Percentiles rank a stretch among this genome's conserved stretches.
These are phyloP conservation scores for Cercophora newfieldiana DNA, from an alignment of 495 filamentous ascomycete species.

Conservation along the genomic window DNA sequence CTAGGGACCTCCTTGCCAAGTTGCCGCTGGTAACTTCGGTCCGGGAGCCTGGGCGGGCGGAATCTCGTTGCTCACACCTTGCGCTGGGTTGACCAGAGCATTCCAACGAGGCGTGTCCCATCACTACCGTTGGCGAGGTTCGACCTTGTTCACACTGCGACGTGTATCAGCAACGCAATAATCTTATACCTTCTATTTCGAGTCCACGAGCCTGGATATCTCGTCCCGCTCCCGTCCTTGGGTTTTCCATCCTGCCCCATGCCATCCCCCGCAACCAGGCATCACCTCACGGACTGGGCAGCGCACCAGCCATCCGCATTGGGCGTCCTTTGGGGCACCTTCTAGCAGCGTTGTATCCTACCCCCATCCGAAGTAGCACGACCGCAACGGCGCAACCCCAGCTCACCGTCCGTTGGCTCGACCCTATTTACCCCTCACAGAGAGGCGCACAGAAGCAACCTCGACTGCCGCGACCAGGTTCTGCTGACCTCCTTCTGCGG, in stretches of 20 bases:
- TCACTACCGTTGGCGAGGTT: neutral
- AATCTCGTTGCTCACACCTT: neutral
- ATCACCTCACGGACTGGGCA: neutral
- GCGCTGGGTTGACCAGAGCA: neutral
- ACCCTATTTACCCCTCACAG: neutral
- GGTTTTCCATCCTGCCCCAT: neutral
- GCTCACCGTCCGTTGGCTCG: neutral
- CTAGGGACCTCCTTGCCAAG: neutral
- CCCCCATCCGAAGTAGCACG: neutral
- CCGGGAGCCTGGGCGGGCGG: neutral
- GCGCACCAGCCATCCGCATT: neutral
- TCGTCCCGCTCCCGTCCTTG: neutral
- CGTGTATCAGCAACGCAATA: no score
- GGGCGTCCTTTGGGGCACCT: neutral
- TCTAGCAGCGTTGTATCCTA: neutral
- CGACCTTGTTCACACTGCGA: neutral
- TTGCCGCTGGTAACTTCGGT: neutral
- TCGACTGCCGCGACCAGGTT: constrained; percentile 8
- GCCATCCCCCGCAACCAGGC: neutral
- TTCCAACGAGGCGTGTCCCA: neutral
- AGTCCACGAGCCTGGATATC: neutral
- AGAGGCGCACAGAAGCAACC: neutral
- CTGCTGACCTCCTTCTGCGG: neutral
- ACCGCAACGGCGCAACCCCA: neutral
- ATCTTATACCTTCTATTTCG: neutral